Conservation (phyloP, 148 eudicot genomes). For the Heliamphora exappendiculata region DNA sequence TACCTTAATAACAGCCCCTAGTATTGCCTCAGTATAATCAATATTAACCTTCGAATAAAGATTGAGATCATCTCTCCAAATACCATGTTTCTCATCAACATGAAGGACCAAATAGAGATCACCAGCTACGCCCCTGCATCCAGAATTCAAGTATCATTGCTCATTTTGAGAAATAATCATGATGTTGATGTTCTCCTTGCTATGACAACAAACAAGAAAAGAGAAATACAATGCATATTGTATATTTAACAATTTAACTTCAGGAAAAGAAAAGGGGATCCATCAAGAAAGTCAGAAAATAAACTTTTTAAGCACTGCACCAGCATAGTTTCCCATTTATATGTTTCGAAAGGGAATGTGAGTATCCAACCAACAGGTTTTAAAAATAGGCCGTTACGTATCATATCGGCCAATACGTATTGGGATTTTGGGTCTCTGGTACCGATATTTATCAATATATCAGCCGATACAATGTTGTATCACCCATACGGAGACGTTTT, state of each 20-base stretch:
- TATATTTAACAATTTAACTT: neutral
- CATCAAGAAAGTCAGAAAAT: neutral
- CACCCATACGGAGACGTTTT: no score
- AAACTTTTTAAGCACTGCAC: neutral
- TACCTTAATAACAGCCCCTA: slow-evolving; percentile 72
- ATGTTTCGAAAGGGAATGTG: no score
- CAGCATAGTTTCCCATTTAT: neutral
- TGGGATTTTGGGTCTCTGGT: no score
- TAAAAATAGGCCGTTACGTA: no score
- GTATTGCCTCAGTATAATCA: slow-evolving; percentile 73
- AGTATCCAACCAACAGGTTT: neutral
- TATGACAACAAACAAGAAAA: neutral
- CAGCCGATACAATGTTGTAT: no score
- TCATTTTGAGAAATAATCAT: neutral
- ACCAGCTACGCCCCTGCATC: slow-evolving; percentile 59
- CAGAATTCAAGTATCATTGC: slow-evolving; percentile 1
- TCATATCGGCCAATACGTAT: no score
- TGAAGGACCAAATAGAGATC: slow-evolving; percentile 69
- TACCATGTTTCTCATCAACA: slow-evolving; percentile 56
- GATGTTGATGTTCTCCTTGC: neutral
- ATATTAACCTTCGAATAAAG: slow-evolving; percentile 63
- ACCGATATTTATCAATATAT: no score
- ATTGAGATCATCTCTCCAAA: slow-evolving; percentile 69
- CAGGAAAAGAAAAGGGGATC: neutral
- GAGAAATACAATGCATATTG: neutral